Conservation (phyloP, 1,139 yeast genomes). For the Nakaseomyces glabratus region DNA sequence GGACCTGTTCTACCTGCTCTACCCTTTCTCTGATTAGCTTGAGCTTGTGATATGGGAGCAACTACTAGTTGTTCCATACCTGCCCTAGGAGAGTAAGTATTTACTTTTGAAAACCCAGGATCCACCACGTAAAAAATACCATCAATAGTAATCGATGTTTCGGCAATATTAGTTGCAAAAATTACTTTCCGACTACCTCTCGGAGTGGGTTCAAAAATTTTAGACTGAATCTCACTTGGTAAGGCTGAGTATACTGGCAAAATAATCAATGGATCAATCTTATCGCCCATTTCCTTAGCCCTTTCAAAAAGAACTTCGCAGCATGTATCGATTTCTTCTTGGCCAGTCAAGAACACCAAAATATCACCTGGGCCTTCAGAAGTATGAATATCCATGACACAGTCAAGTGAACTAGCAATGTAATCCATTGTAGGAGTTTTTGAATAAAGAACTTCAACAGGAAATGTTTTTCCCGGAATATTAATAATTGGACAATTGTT, state of each 20-base stretch:
- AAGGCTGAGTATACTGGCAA: constrained; percentile 90
- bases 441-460: constrained; percentile 73
- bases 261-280: constrained; percentile 58
- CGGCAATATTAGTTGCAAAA: constrained; percentile 92
- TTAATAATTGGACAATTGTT: constrained; percentile 68
- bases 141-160: constrained; percentile 90
- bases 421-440: constrained; percentile 81
- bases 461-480: constrained; percentile 85
- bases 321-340: constrained; percentile 86
- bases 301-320: constrained; percentile 66
- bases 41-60: constrained; percentile 83
- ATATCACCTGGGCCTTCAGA: constrained; percentile 77
- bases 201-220: constrained; percentile 85
- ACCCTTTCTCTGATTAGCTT: constrained; percentile 94
- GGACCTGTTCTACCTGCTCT: constrained; percentile 97
- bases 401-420: constrained; percentile 68
- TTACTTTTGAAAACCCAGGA: constrained; percentile 88
- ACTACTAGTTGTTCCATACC: constrained; percentile 89
- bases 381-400: constrained; percentile 74
- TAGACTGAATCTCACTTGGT: constrained; percentile 74
- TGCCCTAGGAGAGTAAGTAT: constrained; percentile 67
- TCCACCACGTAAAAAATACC: constrained; percentile 86
- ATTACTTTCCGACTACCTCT: constrained; percentile 73
- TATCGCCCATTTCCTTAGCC: constrained; percentile 55
- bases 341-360: constrained; percentile 78